Percentiles rank a stretch among this genome's conserved stretches.
These are phyloP conservation scores for Annulohypoxylon moriforme DNA, from an alignment of 495 filamentous ascomycete genomes.

Conservation along the genomic window DNA sequence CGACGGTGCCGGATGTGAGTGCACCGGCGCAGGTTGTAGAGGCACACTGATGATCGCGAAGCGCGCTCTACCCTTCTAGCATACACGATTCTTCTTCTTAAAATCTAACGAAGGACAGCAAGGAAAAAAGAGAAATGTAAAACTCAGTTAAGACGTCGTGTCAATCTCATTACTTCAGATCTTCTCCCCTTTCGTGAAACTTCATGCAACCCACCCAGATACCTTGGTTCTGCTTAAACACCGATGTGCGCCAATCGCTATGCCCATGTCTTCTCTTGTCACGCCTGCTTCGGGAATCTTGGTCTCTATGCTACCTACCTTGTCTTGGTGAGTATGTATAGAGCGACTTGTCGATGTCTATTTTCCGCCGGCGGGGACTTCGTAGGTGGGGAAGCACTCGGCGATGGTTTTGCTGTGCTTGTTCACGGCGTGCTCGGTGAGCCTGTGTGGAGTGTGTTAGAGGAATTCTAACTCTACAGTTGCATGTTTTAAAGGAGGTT, in stretches of 20 bases:
- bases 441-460: slow-evolving; percentile 43
- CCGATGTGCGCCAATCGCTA: slow-evolving; percentile 42
- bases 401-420: slow-evolving; percentile 65
- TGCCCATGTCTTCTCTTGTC: slow-evolving; percentile 23
- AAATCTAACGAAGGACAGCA: neutral
- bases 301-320: neutral
- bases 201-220: slow-evolving; percentile 26
- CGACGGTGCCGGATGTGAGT: slow-evolving; percentile 36
- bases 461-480: neutral
- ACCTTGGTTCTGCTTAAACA: slow-evolving; percentile 33
- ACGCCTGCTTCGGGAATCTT: neutral
- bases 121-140: slow-evolving; percentile 4
- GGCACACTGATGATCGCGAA: slow-evolving; percentile 53
- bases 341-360: neutral
- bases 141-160: slow-evolving; percentile 22
- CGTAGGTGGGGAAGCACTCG: slow-evolving; percentile 65
- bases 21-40: slow-evolving; percentile 51
- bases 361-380: slow-evolving; percentile 18
- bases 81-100: neutral
- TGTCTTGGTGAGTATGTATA: neutral
- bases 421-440: slow-evolving; percentile 65
- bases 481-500: neutral
- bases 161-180: slow-evolving; percentile 38
- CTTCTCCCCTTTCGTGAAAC: neutral
- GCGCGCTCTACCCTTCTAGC: neutral